Conservation (phyloP, 2,329 filamentous ascomycete genomes). For the Venturia asperata region DNA sequence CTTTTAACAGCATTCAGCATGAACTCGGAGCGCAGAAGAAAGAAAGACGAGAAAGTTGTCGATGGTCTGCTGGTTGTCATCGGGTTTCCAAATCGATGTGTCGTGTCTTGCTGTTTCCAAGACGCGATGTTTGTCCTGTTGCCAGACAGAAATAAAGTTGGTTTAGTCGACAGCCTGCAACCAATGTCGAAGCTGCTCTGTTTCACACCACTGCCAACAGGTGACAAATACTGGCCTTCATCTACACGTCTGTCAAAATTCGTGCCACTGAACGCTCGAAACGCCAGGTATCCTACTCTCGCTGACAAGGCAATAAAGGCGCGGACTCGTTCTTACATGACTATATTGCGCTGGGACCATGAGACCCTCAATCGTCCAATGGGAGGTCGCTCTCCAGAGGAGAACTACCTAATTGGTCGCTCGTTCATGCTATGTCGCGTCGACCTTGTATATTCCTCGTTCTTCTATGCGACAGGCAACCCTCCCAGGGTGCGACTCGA, state of each 20-base stretch:
- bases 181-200: neutral
- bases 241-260: neutral
- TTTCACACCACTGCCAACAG: neutral
- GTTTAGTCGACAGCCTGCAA: too few relatives aligned
- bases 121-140: neutral
- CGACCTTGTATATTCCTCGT: neutral
- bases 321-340: neutral
- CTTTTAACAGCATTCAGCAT: neutral
- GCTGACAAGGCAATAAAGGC: neutral
- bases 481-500: neutral
- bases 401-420: neutral
- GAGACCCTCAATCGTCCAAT: neutral
- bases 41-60: neutral
- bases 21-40: neutral
- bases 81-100: too few relatives aligned
- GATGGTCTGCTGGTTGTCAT: too few relatives aligned
- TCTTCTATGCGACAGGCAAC: neutral
- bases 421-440: neutral
- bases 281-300: neutral
- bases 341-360: neutral
- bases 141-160: neutral
- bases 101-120: too few relatives aligned
- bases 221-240: neutral
- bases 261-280: neutral
- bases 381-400: neutral